A percentile compares a stretch with the other conserved stretches of the same genome.
Evolutionary conservation across 2,329 filamentous ascomycete genomes (phyloP).

Genomic region (Cladosporium sphaerospermum): DNA sequence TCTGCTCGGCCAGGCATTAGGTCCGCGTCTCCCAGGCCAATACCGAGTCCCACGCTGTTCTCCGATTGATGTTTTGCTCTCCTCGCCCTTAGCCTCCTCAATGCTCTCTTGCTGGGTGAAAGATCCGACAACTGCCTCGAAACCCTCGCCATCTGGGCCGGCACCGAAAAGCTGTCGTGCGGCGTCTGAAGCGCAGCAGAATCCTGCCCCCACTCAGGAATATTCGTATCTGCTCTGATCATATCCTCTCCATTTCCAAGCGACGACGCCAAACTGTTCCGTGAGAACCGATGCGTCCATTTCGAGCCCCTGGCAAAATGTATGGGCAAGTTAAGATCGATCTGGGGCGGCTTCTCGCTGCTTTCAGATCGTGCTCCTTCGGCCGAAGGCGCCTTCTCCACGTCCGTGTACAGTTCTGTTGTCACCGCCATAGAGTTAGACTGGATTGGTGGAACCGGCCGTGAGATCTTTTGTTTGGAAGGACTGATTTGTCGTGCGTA

Average conservation of each 20-base stretch:
- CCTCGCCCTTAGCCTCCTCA: constrained; percentile 27
- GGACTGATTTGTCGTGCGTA: constrained; percentile 16
- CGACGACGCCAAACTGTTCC: constrained; percentile 30
- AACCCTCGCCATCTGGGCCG: constrained; percentile 34
- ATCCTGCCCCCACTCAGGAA: constrained; percentile 34
- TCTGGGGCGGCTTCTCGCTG: constrained; percentile 30
- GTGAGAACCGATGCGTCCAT: constrained; percentile 29
- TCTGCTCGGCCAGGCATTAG: neutral
- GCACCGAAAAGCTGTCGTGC: constrained; percentile 39
- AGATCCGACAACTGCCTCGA: constrained; percentile 28
- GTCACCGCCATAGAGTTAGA: constrained; percentile 20
- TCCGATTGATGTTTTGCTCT: constrained; percentile 20
- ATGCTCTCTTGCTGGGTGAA: constrained; percentile 27
- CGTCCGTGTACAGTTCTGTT: constrained; percentile 26
- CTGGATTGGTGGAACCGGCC: constrained; percentile 32
- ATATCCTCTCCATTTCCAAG: constrained; percentile 34
- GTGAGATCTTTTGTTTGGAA: constrained; percentile 34
- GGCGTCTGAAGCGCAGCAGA: constrained; percentile 33
- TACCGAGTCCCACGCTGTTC: constrained; percentile 21
- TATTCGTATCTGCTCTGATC: constrained; percentile 34
- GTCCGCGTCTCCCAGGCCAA: constrained; percentile 13
- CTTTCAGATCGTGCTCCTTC: constrained; percentile 13
- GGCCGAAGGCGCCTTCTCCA: constrained; percentile 33
- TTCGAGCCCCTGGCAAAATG: constrained; percentile 20
- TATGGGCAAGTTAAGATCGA: constrained; percentile 30